Evolutionary conservation across 768 basidiomycete species (phyloP).

Genomic region (Sporobolomyces phaffii): DNA sequence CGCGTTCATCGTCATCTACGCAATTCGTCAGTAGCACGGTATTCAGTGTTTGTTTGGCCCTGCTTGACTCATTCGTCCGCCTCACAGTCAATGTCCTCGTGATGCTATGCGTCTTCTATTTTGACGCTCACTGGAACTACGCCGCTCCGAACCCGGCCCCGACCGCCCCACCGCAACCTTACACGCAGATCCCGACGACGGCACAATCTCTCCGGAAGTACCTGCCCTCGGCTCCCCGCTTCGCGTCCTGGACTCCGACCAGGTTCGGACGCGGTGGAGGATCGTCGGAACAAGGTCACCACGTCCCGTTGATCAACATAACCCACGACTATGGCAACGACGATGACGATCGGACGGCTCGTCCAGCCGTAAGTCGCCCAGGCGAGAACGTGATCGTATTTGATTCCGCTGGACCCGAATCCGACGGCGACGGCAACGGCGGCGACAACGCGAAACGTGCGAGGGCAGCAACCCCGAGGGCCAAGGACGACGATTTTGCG

Average conservation of each 20-base stretch:
- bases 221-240: background rate
- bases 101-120: slow-evolving; percentile 1
- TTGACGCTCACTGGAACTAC: slow-evolving; percentile 15
- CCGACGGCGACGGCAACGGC: background rate
- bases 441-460: no score
- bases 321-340: slow-evolving; percentile 9
- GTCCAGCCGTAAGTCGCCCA: background rate
- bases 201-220: slow-evolving; percentile 3
- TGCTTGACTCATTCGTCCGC: background rate
- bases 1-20: slow-evolving; percentile 3
- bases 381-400: background rate
- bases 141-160: background rate
- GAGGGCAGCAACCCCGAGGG: no score
- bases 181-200: slow-evolving; percentile 1
- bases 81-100: slow-evolving; percentile 7
- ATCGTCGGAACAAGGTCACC: background rate
- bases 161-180: background rate
- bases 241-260: background rate
- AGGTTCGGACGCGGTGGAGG: background rate
- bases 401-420: background rate
- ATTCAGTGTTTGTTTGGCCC: no score
- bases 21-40: slow-evolving; percentile 17
- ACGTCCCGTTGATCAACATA: slow-evolving; percentile 12
- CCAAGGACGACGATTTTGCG: background rate
- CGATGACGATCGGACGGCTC: background rate